These are phyloP conservation scores for Inga laurina DNA, from an alignment of 306 rosid species.

Conservation along the genomic window DNA sequence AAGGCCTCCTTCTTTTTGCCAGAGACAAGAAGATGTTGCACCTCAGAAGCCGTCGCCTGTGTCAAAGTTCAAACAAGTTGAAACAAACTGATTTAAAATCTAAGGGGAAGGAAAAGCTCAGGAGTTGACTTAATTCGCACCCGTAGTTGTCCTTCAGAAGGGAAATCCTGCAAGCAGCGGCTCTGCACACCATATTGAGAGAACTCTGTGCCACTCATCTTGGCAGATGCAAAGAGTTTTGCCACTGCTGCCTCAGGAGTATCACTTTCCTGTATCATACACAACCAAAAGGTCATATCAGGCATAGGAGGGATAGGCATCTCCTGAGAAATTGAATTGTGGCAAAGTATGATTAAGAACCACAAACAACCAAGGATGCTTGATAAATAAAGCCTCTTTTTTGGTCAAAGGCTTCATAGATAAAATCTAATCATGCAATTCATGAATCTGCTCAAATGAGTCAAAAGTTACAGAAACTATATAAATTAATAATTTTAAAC, in stretches of 20 bases:
- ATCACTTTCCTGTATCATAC: slow-evolving; percentile 64
- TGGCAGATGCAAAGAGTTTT: slow-evolving; percentile 78
- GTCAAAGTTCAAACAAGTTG: slow-evolving; percentile 36
- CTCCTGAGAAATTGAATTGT: background rate
- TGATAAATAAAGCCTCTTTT: background rate
- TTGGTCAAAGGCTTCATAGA: background rate
- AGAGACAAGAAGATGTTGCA: slow-evolving; percentile 86
- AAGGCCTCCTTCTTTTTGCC: slow-evolving; percentile 92
- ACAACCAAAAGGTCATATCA: slow-evolving; percentile 13
- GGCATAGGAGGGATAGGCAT: slow-evolving; percentile 22
- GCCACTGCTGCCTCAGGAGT: slow-evolving; percentile 81
- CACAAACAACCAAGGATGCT: slow-evolving; percentile 12
- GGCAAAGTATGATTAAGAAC: background rate
- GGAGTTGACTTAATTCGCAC: slow-evolving; percentile 42
- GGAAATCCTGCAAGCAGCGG: slow-evolving; percentile 72
- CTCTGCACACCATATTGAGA: slow-evolving; percentile 52
- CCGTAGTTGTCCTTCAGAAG: slow-evolving; percentile 84
- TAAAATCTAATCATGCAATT: background rate
- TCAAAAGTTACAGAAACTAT: slow-evolving; percentile 4
- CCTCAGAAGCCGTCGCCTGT: slow-evolving; percentile 91
- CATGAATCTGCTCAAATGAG: slow-evolving; percentile 7
- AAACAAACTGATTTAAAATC: slow-evolving; percentile 11
- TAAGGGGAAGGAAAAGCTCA: background rate
- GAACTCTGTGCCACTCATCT: slow-evolving; percentile 51
- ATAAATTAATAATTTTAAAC: background rate